phyloP scores from a whole-genome alignment of 495 filamentous ascomycete genomes.

The Bathelium albidoporum region DNA sequence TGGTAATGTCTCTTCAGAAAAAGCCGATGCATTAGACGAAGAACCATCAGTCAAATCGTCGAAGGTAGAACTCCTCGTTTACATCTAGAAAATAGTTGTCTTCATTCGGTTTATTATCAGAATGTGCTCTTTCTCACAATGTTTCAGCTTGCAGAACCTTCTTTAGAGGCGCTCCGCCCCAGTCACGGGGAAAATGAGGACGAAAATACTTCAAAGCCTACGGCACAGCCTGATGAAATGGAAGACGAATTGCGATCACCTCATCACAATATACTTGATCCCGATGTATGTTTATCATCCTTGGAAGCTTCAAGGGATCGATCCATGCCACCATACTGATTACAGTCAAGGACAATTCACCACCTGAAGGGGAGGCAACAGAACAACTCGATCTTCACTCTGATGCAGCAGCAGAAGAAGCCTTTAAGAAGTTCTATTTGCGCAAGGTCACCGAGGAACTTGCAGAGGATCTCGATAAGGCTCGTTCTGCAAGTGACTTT shows the following conservation, averaged over 20 bases:
- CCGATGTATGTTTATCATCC: not conserved
- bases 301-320: no score
- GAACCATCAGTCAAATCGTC: not conserved
- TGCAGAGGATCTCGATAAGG: conserved; percentile 19
- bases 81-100: not conserved
- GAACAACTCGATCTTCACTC: not conserved
- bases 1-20: not conserved
- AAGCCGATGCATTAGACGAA: not conserved
- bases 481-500: conserved; percentile 18
- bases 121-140: no score
- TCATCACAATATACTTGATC: no score
- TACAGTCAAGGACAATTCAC: not conserved
- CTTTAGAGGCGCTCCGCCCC: no score
- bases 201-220: not conserved
- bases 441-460: conserved; percentile 19
- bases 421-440: conserved; percentile 18
- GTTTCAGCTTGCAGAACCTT: no score
- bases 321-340: not conserved
- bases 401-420: conserved; percentile 2
- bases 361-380: not conserved
- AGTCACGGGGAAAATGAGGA: not conserved
- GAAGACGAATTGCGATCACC: no score
- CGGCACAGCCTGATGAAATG: no score
- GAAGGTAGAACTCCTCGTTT: not conserved
- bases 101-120: not conserved